A percentile compares a stretch with the other conserved stretches of the same genome.
Conservation (phyloP, 2,329 filamentous ascomycete genomes). For the Fusarium sp. region DNA sequence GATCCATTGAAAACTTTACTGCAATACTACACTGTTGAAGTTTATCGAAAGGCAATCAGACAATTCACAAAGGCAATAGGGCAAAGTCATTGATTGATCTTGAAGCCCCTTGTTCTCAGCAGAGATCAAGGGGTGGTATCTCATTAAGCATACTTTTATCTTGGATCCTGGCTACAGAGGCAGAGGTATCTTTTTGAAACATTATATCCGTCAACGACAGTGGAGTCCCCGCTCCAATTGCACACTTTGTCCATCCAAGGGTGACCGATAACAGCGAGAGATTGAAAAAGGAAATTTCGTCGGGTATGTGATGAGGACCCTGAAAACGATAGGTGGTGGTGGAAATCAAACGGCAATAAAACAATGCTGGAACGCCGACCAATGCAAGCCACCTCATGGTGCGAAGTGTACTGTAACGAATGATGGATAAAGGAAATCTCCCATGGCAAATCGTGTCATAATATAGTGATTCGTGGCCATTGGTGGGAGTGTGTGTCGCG, state of each 20-base stretch:
- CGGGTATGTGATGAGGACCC: slow-evolving; percentile 41
- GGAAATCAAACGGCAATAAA: slow-evolving; percentile 29
- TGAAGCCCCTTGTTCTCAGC: slow-evolving; percentile 19
- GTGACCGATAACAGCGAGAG: slow-evolving; percentile 41
- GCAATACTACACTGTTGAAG: not conserved
- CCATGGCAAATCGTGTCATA: slow-evolving; percentile 31
- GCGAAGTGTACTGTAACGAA: slow-evolving; percentile 35
- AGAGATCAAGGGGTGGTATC: slow-evolving; percentile 24
- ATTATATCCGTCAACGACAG: slow-evolving; percentile 41
- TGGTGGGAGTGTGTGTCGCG: slow-evolving; percentile 2
- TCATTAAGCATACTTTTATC: slow-evolving; percentile 46
- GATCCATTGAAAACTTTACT: slow-evolving; percentile 10
- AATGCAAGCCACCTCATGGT: slow-evolving; percentile 40
- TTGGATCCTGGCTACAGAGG: slow-evolving; percentile 36
- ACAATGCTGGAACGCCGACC: slow-evolving; percentile 46
- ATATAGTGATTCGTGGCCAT: slow-evolving; percentile 17
- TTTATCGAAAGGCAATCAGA: not conserved
- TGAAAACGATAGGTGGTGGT: slow-evolving; percentile 41
- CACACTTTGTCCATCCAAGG: slow-evolving; percentile 32
- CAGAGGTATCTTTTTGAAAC: slow-evolving; percentile 44
- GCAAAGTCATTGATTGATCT: slow-evolving; percentile 13
- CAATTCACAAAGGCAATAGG: slow-evolving; percentile 5
- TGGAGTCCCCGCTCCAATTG: slow-evolving; percentile 37
- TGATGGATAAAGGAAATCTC: slow-evolving; percentile 30
- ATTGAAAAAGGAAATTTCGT: slow-evolving; percentile 29